Conservation (phyloP, 148 eudicot species). For the Rhododendron ovatum region DNA sequence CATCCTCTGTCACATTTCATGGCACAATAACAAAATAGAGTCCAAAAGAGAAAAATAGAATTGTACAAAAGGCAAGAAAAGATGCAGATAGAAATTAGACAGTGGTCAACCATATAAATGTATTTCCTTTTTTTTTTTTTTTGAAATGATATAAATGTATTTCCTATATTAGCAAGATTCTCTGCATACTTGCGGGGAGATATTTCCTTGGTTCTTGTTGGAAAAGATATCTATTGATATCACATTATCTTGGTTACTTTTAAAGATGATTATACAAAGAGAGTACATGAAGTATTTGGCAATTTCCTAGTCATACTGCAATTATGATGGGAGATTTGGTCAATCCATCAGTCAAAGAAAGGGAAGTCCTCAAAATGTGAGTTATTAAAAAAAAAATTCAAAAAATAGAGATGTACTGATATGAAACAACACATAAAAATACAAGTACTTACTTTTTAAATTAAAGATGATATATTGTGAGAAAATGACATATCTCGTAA, state of each 20-base stretch:
- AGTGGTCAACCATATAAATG: neutral
- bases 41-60: neutral
- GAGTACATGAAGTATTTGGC: neutral
- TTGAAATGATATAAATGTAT: neutral
- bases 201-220: neutral
- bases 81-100: neutral
- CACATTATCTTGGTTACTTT: neutral
- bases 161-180: neutral
- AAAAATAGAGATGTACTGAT: neutral
- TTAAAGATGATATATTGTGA: too few species aligned
- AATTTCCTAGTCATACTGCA: neutral
- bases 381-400: neutral
- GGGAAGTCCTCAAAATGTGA: neutral
- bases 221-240: too few species aligned
- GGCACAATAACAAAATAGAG: neutral
- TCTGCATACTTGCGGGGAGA: neutral
- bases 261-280: neutral
- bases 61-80: neutral
- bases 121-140: too few species aligned
- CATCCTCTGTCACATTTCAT: constrained; percentile 18
- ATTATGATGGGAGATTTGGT: neutral
- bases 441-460: neutral
- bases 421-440: neutral
- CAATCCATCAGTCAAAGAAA: neutral
- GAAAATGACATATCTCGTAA: too few species aligned